These are phyloP conservation scores for Colletotrichum sp. DNA, from an alignment of 2,329 filamentous ascomycete species.

Conservation along the genomic window DNA sequence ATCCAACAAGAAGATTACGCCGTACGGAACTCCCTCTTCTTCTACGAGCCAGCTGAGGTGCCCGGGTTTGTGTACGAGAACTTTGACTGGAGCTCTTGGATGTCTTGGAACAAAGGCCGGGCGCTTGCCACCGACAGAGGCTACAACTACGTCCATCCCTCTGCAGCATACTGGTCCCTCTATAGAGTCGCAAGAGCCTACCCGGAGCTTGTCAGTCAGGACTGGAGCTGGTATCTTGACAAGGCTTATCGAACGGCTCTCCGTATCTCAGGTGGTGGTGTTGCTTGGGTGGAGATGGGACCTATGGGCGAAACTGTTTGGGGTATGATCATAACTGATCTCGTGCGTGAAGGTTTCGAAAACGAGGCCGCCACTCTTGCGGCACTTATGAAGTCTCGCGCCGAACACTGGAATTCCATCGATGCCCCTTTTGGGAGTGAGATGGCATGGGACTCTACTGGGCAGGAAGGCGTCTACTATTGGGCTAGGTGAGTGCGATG, in stretches of 20 bases:
- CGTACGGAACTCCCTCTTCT: slow-evolving; percentile 57
- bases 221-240: slow-evolving; percentile 60
- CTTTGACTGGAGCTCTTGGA: slow-evolving; percentile 45
- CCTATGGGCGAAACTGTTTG: slow-evolving; percentile 67
- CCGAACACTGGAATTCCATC: slow-evolving; percentile 52
- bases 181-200: slow-evolving; percentile 59
- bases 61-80: slow-evolving; percentile 46
- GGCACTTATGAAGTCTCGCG: slow-evolving; percentile 51
- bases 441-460: slow-evolving; percentile 68
- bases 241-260: slow-evolving; percentile 58
- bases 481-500: slow-evolving; percentile 51
- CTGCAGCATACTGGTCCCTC: slow-evolving; percentile 60
- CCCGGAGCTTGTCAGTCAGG: slow-evolving; percentile 37
- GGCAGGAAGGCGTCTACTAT: slow-evolving; percentile 65
- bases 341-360: slow-evolving; percentile 47
- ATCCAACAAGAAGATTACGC: slow-evolving; percentile 47
- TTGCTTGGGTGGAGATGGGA: slow-evolving; percentile 45
- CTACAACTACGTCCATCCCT: slow-evolving; percentile 64
- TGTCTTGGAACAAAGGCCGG: slow-evolving; percentile 34
- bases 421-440: slow-evolving; percentile 63
- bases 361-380: slow-evolving; percentile 38
- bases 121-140: slow-evolving; percentile 54
- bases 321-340: slow-evolving; percentile 54
- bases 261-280: slow-evolving; percentile 39
- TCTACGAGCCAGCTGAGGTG: slow-evolving; percentile 52